phyloP scores from a whole-genome alignment of 1,284 basidiomycete species.

The Ceratobasidium theobromae region DNA sequence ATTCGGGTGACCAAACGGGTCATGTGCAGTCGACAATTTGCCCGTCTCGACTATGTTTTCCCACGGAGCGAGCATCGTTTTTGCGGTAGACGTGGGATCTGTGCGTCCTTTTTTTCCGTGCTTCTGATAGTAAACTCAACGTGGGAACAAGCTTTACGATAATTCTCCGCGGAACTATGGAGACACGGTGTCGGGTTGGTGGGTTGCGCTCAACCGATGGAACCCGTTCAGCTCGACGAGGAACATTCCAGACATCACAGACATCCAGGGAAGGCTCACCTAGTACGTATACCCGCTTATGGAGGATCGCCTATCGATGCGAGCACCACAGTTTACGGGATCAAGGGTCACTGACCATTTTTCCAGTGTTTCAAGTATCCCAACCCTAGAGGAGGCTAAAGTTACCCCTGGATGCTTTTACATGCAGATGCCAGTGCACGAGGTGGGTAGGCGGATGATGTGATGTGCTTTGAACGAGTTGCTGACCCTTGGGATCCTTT shows the following conservation, averaged over 20 bases:
- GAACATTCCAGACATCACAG: constrained; percentile 89
- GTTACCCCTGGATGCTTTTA: constrained; percentile 85
- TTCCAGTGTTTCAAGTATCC: constrained; percentile 88
- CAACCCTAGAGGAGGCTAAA: constrained; percentile 94
- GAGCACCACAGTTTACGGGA: background rate
- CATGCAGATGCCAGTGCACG: constrained; percentile 92
- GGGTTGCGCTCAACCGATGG: constrained; percentile 90
- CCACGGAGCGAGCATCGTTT: constrained; percentile 89
- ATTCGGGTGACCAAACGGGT: background rate
- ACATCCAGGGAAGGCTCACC: constrained; percentile 92
- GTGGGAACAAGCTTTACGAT: constrained; percentile 72
- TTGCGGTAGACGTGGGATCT: constrained; percentile 93
- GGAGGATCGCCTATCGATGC: background rate
- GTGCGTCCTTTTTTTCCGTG: constrained; percentile 49
- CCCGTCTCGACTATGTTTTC: constrained; percentile 89
- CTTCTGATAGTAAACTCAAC: background rate
- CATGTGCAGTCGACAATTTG: constrained; percentile 77
- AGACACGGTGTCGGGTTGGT: constrained; percentile 96
- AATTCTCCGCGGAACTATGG: constrained; percentile 94
- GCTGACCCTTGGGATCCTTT: constrained; percentile 39
- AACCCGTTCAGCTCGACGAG: constrained; percentile 85
- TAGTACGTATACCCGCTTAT: constrained; percentile 64
- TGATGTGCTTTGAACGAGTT: constrained; percentile 34
- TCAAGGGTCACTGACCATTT: constrained; percentile 22
- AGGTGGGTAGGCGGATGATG: constrained; percentile 49